Percentiles rank a stretch among this genome's conserved stretches.
phyloP scores from a whole-genome alignment of 176 grass and related monocot genomes.

The Poa pratensis region DNA sequence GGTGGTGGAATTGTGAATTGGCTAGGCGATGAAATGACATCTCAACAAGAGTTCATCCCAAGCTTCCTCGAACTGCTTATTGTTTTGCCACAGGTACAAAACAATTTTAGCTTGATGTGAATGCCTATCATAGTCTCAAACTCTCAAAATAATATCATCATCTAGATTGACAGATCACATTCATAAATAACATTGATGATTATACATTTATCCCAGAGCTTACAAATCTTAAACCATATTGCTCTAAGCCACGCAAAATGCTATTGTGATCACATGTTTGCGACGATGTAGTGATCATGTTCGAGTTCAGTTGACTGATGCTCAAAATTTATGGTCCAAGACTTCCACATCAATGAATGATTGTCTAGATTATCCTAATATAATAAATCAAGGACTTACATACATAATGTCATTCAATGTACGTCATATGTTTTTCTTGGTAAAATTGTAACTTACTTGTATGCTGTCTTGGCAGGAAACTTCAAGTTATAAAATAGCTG shows the following conservation, averaged over 20 bases:
- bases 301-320: background rate
- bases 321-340: background rate
- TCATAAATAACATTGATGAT: background rate
- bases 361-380: conserved; percentile 22
- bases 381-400: background rate
- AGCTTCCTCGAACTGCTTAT: conserved; percentile 92
- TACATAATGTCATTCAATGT: conserved; percentile 11
- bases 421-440: conserved; percentile 22
- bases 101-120: conserved; percentile 1
- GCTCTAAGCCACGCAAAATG: conserved; percentile 7
- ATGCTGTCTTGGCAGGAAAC: conserved; percentile 74
- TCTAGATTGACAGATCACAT: conserved; percentile 8
- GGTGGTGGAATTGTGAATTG: conserved; percentile 93
- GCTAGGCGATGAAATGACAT: conserved; percentile 90
- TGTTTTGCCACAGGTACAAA: conserved; percentile 82
- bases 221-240: conserved; percentile 13
- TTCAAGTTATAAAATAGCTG: conserved; percentile 87
- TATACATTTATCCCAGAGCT: background rate
- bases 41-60: conserved; percentile 78
- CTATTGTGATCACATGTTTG: background rate
- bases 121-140: background rate
- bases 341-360: background rate
- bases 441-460: conserved; percentile 37
- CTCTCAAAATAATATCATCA: background rate
- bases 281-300: background rate